These are phyloP conservation scores for Stylosanthes scabra DNA, from an alignment of 331 rosid genomes.

Conservation along the genomic window DNA sequence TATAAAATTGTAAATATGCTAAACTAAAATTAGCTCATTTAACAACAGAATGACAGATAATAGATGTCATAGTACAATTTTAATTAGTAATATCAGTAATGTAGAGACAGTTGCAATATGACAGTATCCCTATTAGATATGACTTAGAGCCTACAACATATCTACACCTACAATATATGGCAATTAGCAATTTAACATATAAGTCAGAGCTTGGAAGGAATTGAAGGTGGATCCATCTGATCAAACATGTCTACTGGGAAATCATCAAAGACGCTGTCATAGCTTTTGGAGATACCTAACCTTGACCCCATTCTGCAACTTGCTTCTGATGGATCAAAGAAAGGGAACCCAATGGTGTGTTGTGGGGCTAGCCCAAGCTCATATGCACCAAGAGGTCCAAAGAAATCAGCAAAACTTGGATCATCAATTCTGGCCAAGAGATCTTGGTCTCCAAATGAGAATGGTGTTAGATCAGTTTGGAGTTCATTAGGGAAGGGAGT, in stretches of 20 bases:
- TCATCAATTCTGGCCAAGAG: conserved; percentile 48
- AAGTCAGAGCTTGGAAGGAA: conserved; percentile 49
- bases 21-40: no score
- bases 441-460: conserved; percentile 53
- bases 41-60: no score
- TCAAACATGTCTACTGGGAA: conserved; percentile 75
- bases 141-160: conserved; percentile 9
- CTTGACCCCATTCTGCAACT: conserved; percentile 44
- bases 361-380: conserved; percentile 49
- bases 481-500: conserved; percentile 51
- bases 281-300: conserved; percentile 36
- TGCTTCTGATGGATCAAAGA: conserved; percentile 53
- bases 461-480: conserved; percentile 44
- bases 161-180: conserved; percentile 5
- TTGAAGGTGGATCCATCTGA: conserved; percentile 52
- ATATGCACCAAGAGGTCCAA: conserved; percentile 43
- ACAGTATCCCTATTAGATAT: conserved; percentile 1
- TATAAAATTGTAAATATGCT: not conserved
- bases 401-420: conserved; percentile 46
- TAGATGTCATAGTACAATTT: no score
- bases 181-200: not conserved
- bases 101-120: not conserved
- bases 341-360: conserved; percentile 43
- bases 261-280: conserved; percentile 68
- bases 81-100: no score